phyloP scores from a whole-genome alignment of 495 filamentous ascomycete species.

The Lasiosphaeria hispida region DNA sequence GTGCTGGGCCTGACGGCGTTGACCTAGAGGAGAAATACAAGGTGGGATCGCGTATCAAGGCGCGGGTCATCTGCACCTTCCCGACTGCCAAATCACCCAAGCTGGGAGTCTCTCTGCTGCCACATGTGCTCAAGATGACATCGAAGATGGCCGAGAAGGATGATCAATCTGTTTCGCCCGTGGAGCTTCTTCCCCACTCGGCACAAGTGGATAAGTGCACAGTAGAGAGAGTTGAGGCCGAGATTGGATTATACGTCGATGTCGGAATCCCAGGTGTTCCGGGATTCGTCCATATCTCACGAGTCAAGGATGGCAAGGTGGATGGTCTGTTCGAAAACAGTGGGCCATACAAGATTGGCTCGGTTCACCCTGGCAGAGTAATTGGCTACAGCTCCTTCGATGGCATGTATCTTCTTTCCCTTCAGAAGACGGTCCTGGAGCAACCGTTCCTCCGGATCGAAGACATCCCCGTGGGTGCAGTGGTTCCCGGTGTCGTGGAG shows the following conservation, averaged over 20 bases:
- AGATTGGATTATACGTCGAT: conserved; percentile 77
- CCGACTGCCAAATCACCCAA: conserved; percentile 75
- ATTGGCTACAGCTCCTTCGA: conserved; percentile 85
- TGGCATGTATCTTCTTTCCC: conserved; percentile 79
- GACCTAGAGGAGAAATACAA: conserved; percentile 73
- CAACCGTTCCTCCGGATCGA: conserved; percentile 87
- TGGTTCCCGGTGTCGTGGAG: conserved; percentile 81
- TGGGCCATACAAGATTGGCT: conserved; percentile 73
- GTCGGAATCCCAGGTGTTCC: conserved; percentile 68
- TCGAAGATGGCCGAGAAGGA: conserved; percentile 40
- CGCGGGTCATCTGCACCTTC: conserved; percentile 80
- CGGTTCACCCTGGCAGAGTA: conserved; percentile 74
- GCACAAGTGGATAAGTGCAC: conserved; percentile 72
- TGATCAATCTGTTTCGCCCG: conserved; percentile 36
- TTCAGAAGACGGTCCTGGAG: conserved; percentile 76
- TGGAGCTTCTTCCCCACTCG: conserved; percentile 64
- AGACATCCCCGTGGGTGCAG: conserved; percentile 76
- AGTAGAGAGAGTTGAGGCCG: conserved; percentile 72
- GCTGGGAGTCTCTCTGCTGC: conserved; percentile 79
- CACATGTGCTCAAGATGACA: conserved; percentile 71
- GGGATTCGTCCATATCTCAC: conserved; percentile 92
- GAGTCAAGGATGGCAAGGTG: conserved; percentile 80
- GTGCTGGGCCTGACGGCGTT: conserved; percentile 58
- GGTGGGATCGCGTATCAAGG: conserved; percentile 79
- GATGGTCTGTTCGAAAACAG: conserved; percentile 72